Percentiles rank a stretch among this genome's conserved stretches.
These are phyloP conservation scores for Candida fluviatilis DNA, from an alignment of 805 yeast genomes.

Conservation along the genomic window DNA sequence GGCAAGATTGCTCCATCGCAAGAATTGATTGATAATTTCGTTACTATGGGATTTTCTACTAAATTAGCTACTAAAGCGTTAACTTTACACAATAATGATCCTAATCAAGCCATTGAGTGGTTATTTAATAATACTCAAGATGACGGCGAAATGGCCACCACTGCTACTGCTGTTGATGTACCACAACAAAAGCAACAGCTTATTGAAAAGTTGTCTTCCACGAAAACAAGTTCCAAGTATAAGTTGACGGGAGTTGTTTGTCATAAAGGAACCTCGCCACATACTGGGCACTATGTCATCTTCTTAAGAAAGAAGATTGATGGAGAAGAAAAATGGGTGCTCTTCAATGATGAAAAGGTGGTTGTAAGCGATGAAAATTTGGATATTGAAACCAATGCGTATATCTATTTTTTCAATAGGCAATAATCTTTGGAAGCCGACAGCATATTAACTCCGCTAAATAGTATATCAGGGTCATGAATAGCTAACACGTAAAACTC, in stretches of 20 bases:
- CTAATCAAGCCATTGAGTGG: constrained; percentile 88
- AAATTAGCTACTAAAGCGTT: constrained; percentile 73
- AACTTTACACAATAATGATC: constrained; percentile 50
- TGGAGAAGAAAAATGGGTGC: constrained; percentile 55
- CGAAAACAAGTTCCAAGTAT: constrained; percentile 30
- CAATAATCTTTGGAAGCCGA: no score
- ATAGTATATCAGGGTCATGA: no score
- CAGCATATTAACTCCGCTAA: no score
- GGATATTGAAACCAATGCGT: constrained; percentile 46
- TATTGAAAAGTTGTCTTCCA: constrained; percentile 9
- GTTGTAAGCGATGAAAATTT: constrained; percentile 40
- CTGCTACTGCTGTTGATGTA: constrained; percentile 24
- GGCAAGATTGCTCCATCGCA: constrained; percentile 16
- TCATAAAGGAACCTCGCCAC: constrained; percentile 86
- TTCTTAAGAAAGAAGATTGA: constrained; percentile 48
- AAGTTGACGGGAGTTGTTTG: constrained; percentile 64
- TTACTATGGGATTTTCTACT: constrained; percentile 74
- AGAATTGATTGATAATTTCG: constrained; percentile 45
- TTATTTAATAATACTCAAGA: constrained; percentile 79
- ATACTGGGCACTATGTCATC: constrained; percentile 90
- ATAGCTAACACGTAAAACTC: no score
- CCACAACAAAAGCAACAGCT: constrained; percentile 15
- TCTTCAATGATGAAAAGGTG: constrained; percentile 88
- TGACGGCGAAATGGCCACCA: constrained; percentile 48
- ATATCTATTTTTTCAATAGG: constrained; percentile 47